A percentile compares a stretch with the other conserved stretches of the same genome.
phyloP scores from a whole-genome alignment of 768 basidiomycete genomes.

The Artomyces pyxidatus region DNA sequence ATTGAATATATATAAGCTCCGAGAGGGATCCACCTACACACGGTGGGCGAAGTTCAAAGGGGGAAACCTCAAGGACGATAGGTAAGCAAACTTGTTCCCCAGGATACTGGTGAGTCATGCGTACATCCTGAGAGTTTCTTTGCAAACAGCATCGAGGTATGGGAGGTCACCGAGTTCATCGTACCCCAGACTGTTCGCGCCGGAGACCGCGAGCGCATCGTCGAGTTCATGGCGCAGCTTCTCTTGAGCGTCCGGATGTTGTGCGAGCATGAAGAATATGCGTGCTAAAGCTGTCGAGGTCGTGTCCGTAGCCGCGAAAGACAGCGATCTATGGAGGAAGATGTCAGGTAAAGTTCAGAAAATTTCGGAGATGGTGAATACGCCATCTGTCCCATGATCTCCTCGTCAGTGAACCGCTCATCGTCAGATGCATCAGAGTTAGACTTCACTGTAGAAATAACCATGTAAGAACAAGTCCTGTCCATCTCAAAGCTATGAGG shows the following conservation, averaged over 20 bases:
- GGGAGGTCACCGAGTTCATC: slow-evolving; percentile 20
- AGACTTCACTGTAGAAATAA: slow-evolving; percentile 7
- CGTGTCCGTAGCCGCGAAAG: slow-evolving; percentile 15
- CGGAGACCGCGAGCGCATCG: slow-evolving; percentile 10
- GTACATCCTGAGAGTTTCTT: slow-evolving; percentile 20
- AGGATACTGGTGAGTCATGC: not conserved
- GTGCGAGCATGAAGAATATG: slow-evolving; percentile 19
- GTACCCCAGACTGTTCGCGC: slow-evolving; percentile 19
- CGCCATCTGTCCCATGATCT: slow-evolving; percentile 22
- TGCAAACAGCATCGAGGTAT: slow-evolving; percentile 23
- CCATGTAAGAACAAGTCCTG: too few species aligned
- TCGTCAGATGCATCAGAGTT: slow-evolving; percentile 16
- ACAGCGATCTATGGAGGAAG: not conserved
- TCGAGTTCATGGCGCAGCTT: slow-evolving; percentile 21
- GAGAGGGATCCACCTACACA: not conserved
- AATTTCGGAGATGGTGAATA: slow-evolving; percentile 4
- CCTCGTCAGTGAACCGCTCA: slow-evolving; percentile 19
- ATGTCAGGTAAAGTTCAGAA: not conserved
- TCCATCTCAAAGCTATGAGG: not conserved
- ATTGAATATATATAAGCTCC: not conserved
- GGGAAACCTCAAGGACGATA: not conserved
- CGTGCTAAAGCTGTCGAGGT: slow-evolving; percentile 23
- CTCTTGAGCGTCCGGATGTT: slow-evolving; percentile 20
- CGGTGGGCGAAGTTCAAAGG: not conserved
- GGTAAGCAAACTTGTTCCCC: not conserved